A percentile compares a stretch with the other conserved stretches of the same genome.
Evolutionary conservation across 2,329 filamentous ascomycete species (phyloP).

Genomic region (Cryphonectria parasitica): DNA sequence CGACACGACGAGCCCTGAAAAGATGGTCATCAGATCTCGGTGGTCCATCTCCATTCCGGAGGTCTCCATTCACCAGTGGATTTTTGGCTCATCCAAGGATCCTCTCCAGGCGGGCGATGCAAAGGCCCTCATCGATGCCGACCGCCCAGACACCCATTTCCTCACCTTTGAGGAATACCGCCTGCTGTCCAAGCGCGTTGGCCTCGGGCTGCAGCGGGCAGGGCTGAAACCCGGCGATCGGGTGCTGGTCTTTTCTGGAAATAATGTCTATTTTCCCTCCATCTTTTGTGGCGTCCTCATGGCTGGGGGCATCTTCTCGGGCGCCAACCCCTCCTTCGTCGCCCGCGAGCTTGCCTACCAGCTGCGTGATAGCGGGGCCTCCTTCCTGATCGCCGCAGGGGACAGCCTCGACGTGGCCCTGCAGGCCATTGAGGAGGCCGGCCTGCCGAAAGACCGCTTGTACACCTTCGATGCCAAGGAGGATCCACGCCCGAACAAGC

Average conservation of each 20-base stretch:
- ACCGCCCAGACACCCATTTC: constrained; percentile 67
- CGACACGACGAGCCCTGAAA: constrained; percentile 1
- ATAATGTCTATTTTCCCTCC: constrained; percentile 73
- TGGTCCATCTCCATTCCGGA: constrained; percentile 49
- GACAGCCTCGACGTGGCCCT: constrained; percentile 64
- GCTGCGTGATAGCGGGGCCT: constrained; percentile 70
- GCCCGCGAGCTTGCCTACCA: constrained; percentile 76
- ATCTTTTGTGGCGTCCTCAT: constrained; percentile 75
- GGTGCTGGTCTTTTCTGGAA: constrained; percentile 73
- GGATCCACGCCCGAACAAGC: constrained; percentile 37
- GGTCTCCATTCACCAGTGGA: constrained; percentile 59
- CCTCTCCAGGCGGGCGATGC: constrained; percentile 45
- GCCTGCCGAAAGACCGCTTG: constrained; percentile 57
- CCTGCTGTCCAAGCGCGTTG: constrained; percentile 72
- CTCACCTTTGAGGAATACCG: constrained; percentile 69
- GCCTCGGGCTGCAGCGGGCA: constrained; percentile 65
- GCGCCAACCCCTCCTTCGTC: constrained; percentile 55
- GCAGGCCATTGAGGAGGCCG: constrained; percentile 64
- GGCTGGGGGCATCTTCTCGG: constrained; percentile 78
- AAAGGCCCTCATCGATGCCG: constrained; percentile 65
- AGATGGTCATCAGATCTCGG: constrained; percentile 54
- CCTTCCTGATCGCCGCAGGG: constrained; percentile 68
- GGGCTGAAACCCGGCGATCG: constrained; percentile 71
- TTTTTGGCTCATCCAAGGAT: constrained; percentile 54
- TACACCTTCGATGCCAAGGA: constrained; percentile 67